Percentiles rank a stretch among this genome's conserved stretches.
phyloP scores from a whole-genome alignment of 75 land plant genomes.

The Pseudotsuga menziesii region DNA sequence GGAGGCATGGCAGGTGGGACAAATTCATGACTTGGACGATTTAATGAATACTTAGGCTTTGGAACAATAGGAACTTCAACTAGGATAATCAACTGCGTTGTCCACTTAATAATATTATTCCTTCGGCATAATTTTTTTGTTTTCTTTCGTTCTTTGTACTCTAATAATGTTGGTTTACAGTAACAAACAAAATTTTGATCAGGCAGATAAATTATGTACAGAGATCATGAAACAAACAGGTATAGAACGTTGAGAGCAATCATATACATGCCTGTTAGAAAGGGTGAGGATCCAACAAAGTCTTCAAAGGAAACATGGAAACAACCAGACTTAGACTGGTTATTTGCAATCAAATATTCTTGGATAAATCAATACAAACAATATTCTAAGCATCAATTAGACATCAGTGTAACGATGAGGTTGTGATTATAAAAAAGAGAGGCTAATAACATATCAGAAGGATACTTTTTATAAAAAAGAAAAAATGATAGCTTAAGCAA shows the following conservation, averaged over 20 bases:
- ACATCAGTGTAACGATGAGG: background rate
- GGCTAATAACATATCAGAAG: background rate
- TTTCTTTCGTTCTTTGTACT: constrained; percentile 2
- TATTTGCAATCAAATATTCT: background rate
- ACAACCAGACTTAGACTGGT: background rate
- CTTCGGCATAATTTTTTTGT: constrained; percentile 3
- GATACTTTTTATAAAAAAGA: too few species aligned
- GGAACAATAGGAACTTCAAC: background rate
- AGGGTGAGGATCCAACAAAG: background rate
- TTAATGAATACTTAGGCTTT: background rate
- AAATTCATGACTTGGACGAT: background rate
- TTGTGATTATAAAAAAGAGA: background rate
- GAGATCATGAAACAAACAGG: background rate
- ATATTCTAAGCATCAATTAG: background rate
- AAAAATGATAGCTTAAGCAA: too few species aligned
- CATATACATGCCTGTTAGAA: background rate
- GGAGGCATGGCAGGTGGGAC: background rate
- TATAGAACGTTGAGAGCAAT: background rate
- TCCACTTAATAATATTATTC: constrained; percentile 1
- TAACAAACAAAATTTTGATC: background rate
- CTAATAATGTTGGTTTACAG: background rate
- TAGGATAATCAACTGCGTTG: background rate
- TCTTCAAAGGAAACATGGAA: constrained; percentile 1
- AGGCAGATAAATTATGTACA: background rate
- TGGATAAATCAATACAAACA: background rate